Percentiles rank a stretch among this genome's conserved stretches.
These are phyloP conservation scores for Parastagonospora avenae DNA, from an alignment of 2,329 filamentous ascomycete species.

Conservation along the genomic window DNA sequence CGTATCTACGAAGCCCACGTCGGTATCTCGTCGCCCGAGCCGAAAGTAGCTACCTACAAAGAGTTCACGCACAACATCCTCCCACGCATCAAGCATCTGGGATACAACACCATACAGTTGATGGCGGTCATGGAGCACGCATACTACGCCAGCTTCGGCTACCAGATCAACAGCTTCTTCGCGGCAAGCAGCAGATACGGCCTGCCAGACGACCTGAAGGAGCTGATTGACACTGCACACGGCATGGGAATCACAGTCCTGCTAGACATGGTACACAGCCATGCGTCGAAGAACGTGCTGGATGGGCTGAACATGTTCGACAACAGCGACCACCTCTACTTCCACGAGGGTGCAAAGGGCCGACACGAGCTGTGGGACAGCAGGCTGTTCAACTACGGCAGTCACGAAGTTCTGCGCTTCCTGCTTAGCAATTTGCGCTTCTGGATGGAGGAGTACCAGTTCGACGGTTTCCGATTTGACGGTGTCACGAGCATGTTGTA, in stretches of 20 bases:
- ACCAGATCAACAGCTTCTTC: constrained; percentile 99
- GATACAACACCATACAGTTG: constrained; percentile 96
- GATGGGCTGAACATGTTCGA: constrained; percentile 97
- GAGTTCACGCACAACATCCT: constrained; percentile 94
- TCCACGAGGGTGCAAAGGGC: constrained; percentile 84
- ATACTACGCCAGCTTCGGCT: constrained; percentile 98
- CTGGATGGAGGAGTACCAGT: constrained; percentile 98
- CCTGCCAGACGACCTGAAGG: constrained; percentile 90
- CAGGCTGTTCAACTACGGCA: constrained; percentile 94
- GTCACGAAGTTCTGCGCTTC: constrained; percentile 94
- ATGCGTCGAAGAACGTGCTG: constrained; percentile 95
- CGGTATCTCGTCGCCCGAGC: constrained; percentile 91
- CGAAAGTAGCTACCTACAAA: constrained; percentile 90
- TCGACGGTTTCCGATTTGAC: constrained; percentile 97
- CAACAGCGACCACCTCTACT: constrained; percentile 92
- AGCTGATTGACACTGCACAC: constrained; percentile 94
- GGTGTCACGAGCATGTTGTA: constrained; percentile 99
- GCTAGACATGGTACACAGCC: constrained; percentile 95
- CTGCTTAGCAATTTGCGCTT: constrained; percentile 92
- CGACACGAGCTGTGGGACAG: constrained; percentile 95
- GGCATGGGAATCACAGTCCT: constrained; percentile 88
- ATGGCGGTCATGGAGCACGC: constrained; percentile 99
- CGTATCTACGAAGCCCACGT: constrained; percentile 99
- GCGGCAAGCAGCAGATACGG: constrained; percentile 96
- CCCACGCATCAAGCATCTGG: constrained; percentile 84